Evolutionary conservation across 2,329 filamentous ascomycete genomes (phyloP).

Genomic region (Fusarium palustre): DNA sequence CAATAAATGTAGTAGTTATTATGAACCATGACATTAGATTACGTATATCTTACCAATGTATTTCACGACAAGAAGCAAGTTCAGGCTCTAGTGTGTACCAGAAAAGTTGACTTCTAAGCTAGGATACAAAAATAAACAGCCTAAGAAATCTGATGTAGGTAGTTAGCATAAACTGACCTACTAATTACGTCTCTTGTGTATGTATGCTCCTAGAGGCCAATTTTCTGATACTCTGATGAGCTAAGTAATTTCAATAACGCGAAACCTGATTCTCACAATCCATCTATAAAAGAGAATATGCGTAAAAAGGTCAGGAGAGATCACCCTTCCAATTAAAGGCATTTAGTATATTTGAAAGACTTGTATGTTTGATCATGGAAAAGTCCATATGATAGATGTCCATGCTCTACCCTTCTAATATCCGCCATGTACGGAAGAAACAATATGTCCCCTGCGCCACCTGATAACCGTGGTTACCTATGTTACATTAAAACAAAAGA

Average conservation of each 20-base stretch:
- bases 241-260: not conserved
- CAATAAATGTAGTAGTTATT: not conserved
- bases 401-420: not conserved
- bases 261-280: not conserved
- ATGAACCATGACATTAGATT: not conserved
- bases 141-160: no score
- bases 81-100: no score
- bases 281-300: not conserved
- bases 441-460: slow-evolving; percentile 21
- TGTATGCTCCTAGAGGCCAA: no score
- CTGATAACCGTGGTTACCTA: slow-evolving; percentile 23
- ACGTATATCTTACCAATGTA: not conserved
- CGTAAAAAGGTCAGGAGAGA: not conserved
- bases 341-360: not conserved
- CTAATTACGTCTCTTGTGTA: no score
- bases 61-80: not conserved
- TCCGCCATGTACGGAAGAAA: slow-evolving; percentile 6
- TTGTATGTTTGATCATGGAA: not conserved
- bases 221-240: no score
- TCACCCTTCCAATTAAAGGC: not conserved
- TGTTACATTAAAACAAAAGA: slow-evolving; percentile 40
- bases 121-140: no score
- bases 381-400: not conserved
- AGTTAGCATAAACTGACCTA: no score
- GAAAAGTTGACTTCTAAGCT: no score